Evolutionary conservation across 192 early-diverging fungal species (phyloP).

Genomic region (Pilobolus umbonatus): DNA sequence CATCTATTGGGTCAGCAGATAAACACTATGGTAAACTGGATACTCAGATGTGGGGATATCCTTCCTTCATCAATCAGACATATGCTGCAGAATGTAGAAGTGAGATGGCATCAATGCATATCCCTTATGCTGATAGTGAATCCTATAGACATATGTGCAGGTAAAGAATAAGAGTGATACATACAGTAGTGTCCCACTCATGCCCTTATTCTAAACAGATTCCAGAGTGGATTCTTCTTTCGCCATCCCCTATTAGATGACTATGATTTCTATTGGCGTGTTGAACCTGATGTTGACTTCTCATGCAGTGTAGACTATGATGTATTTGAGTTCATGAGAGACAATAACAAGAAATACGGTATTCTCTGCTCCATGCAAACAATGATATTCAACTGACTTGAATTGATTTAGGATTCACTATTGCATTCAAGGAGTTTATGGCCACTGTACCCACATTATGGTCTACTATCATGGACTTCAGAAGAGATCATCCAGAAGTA

Average conservation of each 20-base stretch:
- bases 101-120: conserved; percentile 45
- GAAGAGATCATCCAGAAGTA: conserved; percentile 42
- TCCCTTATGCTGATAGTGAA: conserved; percentile 62
- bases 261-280: conserved; percentile 85
- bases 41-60: conserved; percentile 72
- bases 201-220: conserved; percentile 34
- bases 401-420: conserved; percentile 54
- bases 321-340: conserved; percentile 75
- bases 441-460: conserved; percentile 72
- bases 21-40: conserved; percentile 56
- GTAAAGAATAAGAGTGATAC: conserved; percentile 16
- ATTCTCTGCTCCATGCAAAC: no score
- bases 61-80: conserved; percentile 68
- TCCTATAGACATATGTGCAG: conserved; percentile 80
- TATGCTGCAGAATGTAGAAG: conserved; percentile 47
- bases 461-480: conserved; percentile 55
- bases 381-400: not conserved
- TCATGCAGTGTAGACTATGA: conserved; percentile 81
- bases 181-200: not conserved
- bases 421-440: conserved; percentile 66
- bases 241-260: conserved; percentile 62
- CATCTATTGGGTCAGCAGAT: conserved; percentile 48
- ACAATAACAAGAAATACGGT: conserved; percentile 75
- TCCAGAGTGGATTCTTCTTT: conserved; percentile 75
- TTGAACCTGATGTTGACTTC: conserved; percentile 80